These are phyloP conservation scores for Dryas integrifolia DNA, from an alignment of 331 rosid genomes.

Conservation along the genomic window DNA sequence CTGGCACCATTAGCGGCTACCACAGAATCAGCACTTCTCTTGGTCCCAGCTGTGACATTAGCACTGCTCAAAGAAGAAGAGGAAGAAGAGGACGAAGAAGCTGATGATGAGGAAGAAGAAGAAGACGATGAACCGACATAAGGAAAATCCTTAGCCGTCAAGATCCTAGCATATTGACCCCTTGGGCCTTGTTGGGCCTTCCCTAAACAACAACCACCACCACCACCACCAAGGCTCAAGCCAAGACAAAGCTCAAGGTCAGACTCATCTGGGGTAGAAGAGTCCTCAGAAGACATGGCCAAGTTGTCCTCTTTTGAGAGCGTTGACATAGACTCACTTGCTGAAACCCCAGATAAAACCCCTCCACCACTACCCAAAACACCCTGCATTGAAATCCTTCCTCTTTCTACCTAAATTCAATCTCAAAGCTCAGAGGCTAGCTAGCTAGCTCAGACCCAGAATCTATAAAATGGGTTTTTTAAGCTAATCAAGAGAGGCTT, in stretches of 20 bases:
- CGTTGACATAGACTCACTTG: slow-evolving; percentile 45
- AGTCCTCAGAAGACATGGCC: slow-evolving; percentile 71
- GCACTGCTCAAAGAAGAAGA: slow-evolving; percentile 51
- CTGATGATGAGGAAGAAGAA: slow-evolving; percentile 1
- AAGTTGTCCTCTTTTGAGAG: slow-evolving; percentile 61
- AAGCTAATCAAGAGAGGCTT: slow-evolving; percentile 13
- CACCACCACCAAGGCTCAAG: slow-evolving; percentile 46
- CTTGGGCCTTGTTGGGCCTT: slow-evolving; percentile 30
- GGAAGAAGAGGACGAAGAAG: slow-evolving; percentile 43
- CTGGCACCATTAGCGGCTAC: slow-evolving; percentile 48
- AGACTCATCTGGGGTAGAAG: slow-evolving; percentile 65
- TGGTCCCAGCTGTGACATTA: slow-evolving; percentile 54
- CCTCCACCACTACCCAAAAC: background rate
- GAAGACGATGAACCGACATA: slow-evolving; percentile 33
- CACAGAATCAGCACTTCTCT: slow-evolving; percentile 76
- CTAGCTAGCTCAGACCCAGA: background rate
- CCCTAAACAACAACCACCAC: slow-evolving; percentile 10
- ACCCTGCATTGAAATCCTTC: slow-evolving; percentile 32
- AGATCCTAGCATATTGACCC: slow-evolving; percentile 51
- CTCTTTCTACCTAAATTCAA: background rate
- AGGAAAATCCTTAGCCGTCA: slow-evolving; percentile 71
- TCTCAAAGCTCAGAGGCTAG: background rate
- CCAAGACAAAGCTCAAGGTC: slow-evolving; percentile 75
- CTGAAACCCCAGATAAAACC: slow-evolving; percentile 12
- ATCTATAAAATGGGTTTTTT: no score